Conservation (phyloP, 192 early-diverging fungal species). For the Coemansia sp. region DNA sequence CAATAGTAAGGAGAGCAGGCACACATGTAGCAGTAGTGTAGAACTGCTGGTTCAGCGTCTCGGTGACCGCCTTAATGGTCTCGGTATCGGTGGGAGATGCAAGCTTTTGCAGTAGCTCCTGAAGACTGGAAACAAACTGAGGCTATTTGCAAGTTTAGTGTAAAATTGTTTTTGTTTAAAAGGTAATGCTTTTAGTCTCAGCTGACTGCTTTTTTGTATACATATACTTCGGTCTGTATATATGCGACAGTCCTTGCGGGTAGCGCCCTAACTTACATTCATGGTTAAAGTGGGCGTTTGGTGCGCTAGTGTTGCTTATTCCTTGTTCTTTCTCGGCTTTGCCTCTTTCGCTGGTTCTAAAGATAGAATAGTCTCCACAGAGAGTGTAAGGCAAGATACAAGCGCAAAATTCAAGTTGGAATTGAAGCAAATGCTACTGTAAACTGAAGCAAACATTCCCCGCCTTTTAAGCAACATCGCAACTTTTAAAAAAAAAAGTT, state of each 20-base stretch:
- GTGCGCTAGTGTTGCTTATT: not conserved
- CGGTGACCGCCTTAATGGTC: conserved; percentile 63
- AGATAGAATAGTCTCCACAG: too few relatives aligned
- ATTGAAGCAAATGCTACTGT: too few relatives aligned
- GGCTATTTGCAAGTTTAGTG: conserved; percentile 33
- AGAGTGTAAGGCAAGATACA: not conserved
- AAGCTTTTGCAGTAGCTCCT: conserved; percentile 57
- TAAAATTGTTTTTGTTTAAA: not conserved
- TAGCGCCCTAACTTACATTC: conserved; percentile 8
- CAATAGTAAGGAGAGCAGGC: conserved; percentile 78
- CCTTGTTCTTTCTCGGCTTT: too few relatives aligned
- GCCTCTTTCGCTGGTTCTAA: too few relatives aligned
- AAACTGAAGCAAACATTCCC: too few relatives aligned
- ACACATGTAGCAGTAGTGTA: conserved; percentile 69
- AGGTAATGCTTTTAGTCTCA: not conserved
- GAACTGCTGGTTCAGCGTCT: conserved; percentile 69
- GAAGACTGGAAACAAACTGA: conserved; percentile 57
- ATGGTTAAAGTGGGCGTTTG: not conserved
- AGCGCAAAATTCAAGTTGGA: not conserved
- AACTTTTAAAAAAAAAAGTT: not conserved
- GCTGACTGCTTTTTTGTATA: not conserved
- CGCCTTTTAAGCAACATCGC: not conserved
- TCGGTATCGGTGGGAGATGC: conserved; percentile 56
- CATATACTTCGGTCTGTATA: not conserved
- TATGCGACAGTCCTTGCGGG: not conserved